A percentile compares a stretch with the other conserved stretches of the same genome.
phyloP scores from a whole-genome alignment of 768 basidiomycete species.

The Kwoniella bestiolae region DNA sequence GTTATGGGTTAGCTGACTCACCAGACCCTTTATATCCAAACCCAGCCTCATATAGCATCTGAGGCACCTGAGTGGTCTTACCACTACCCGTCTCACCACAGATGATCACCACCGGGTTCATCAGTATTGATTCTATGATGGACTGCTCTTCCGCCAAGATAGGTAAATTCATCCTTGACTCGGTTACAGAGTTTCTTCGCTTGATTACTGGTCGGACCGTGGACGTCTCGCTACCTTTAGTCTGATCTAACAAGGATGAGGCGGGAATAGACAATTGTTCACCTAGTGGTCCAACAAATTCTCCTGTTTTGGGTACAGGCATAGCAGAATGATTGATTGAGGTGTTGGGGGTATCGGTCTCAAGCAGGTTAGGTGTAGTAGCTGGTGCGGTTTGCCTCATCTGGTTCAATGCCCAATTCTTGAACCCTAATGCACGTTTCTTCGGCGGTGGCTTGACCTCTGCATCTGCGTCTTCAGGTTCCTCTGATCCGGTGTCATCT shows the following conservation, averaged over 20 bases:
- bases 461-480: conserved; percentile 32
- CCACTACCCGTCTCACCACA: conserved; percentile 97
- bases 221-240: conserved; percentile 2
- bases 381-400: conserved; percentile 59
- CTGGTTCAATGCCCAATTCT: conserved; percentile 85
- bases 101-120: conserved; percentile 84
- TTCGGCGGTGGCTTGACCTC: conserved; percentile 41
- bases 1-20: conserved; percentile 57
- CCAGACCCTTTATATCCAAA: conserved; percentile 84
- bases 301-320: conserved; percentile 27
- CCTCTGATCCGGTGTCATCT: conserved; percentile 33
- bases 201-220: conserved; percentile 59
- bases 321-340: conserved; percentile 23
- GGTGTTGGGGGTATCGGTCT: conserved; percentile 39
- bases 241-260: conserved; percentile 45
- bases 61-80: conserved; percentile 97
- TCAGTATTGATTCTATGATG: conserved; percentile 86
- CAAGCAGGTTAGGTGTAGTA: conserved; percentile 20
- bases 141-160: conserved; percentile 91
- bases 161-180: conserved; percentile 77
- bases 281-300: conserved; percentile 73
- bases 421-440: conserved; percentile 66
- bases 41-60: conserved; percentile 96
- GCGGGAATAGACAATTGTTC: conserved; percentile 67
- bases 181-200: conserved; percentile 73